A percentile compares a stretch with the other conserved stretches of the same genome.
Evolutionary conservation across 1,284 basidiomycete genomes (phyloP).

Genomic region (Ceratobasidium sp.): DNA sequence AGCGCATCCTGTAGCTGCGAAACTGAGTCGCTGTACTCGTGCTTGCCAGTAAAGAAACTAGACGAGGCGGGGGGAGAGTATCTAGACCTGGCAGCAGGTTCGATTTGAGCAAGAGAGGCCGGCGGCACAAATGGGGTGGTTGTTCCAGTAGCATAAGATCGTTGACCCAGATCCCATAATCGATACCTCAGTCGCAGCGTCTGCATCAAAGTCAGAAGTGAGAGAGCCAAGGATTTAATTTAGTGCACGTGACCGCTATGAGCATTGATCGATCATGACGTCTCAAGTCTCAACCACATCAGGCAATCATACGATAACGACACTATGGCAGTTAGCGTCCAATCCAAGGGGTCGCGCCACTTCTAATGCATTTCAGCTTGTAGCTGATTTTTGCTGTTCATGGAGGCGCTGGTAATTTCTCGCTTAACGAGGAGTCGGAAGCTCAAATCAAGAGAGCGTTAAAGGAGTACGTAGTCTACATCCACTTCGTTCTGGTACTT

Average conservation of each 20-base stretch:
- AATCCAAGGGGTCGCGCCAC: background rate
- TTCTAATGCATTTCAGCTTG: background rate
- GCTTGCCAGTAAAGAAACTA: constrained; percentile 88
- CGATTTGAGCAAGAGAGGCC: constrained; percentile 6
- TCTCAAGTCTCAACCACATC: constrained; percentile 5
- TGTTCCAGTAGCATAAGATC: constrained; percentile 19
- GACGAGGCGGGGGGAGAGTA: constrained; percentile 61
- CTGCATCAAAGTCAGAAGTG: constrained; percentile 24
- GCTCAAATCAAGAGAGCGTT: constrained; percentile 63
- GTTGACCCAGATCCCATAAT: constrained; percentile 7
- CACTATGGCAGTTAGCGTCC: background rate
- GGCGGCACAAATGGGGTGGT: constrained; percentile 29
- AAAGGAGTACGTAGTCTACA: constrained; percentile 58
- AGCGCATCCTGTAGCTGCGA: constrained; percentile 74
- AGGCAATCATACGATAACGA: background rate
- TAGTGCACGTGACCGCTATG: background rate
- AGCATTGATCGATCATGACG: too few relatives aligned
- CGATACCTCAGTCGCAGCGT: background rate
- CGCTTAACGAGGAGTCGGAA: constrained; percentile 55
- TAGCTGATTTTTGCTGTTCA: constrained; percentile 58
- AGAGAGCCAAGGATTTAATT: background rate
- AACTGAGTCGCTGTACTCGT: constrained; percentile 80
- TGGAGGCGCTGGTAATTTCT: constrained; percentile 72
- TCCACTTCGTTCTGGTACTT: background rate
- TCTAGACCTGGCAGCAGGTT: background rate